Evolutionary conservation across 2,329 filamentous ascomycete species (phyloP), one percentile per base, ranked within the genome.

Genomic region (Cercospora sp.): DNA sequence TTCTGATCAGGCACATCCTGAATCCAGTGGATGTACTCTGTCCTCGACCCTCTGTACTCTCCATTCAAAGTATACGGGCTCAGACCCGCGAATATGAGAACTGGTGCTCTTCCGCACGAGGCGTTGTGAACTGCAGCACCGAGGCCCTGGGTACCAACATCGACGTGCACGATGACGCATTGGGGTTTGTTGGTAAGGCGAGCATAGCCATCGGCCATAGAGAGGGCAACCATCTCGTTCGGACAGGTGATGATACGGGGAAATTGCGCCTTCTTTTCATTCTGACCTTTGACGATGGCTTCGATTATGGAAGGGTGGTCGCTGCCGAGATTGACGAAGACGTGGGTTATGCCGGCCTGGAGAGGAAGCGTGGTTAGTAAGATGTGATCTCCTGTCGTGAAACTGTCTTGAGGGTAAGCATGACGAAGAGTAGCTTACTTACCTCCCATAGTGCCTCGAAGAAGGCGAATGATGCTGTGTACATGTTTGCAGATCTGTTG

Each of bases 1-100:
- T 90, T 92, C 78, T 94, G 92, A 74, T 94, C 91, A 0, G 90
- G 91, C 2, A 93, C 90, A 79, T 94, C 91, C 75, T 94, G 91
- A 34, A 94, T 90, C 91, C 91, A 94, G 78, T 94, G 91, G 73
- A 93, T 94, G 77, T 92, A 94, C 79, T 94, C 92, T 1, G 91
- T 93, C 64, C 91, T 84, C n/a, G 86, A 89, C 12, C 91, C 91
- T 0, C 89, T 85, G 81, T 91, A 87, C 79, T 94, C 91, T 16
- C 91, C 91, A 74, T 93, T 90, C 32, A 90, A 85, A 0, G 91
- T 94, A 76, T 89, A 92, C 0, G 91, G 92, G 10, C 89, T 91
- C 16, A 94, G 81, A 4, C 91, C 91, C 1, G 91, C 91, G 74
- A 94, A 94, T 66, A 94, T 88, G 57, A 94, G 80, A 3, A 94